Evolutionary conservation across 2,329 filamentous ascomycete species (phyloP).

Genomic region (Myriosclerotinia duriaeana): DNA sequence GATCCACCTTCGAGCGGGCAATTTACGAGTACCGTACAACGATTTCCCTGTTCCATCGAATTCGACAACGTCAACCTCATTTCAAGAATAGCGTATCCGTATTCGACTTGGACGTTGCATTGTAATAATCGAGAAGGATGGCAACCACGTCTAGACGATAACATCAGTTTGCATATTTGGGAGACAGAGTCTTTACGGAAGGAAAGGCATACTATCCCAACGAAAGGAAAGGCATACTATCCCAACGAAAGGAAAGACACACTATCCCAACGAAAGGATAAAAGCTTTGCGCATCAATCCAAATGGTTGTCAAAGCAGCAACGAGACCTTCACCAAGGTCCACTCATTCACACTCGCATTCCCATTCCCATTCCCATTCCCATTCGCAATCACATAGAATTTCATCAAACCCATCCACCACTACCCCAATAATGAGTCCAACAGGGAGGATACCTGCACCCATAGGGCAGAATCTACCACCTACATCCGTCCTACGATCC

Average conservation of each 20-base stretch:
- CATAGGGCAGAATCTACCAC: constrained; percentile 34
- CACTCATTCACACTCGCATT: constrained; percentile 31
- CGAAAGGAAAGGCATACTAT: neutral
- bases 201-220: too few relatives aligned
- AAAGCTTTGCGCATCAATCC: constrained; percentile 20
- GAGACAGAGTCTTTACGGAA: neutral
- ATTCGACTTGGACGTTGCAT: constrained; percentile 6
- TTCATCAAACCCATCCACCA: constrained; percentile 19
- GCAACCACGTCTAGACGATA: neutral
- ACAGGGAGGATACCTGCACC: constrained; percentile 33
- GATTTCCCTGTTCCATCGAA: constrained; percentile 8
- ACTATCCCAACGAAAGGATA: neutral
- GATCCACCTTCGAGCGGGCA: constrained; percentile 11
- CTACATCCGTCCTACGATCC: constrained; percentile 33
- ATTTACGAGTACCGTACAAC: constrained; percentile 5
- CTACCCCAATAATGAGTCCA: constrained; percentile 31
- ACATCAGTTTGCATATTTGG: neutral
- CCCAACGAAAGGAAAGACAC: too few relatives aligned
- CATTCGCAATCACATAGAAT: constrained; percentile 33
- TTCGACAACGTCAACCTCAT: constrained; percentile 6
- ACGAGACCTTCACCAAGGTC: constrained; percentile 37
- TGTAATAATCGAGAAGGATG: neutral
- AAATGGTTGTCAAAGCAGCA: constrained; percentile 38
- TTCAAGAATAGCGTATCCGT: neutral
- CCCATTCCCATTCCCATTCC: too few relatives aligned